phyloP scores from a whole-genome alignment of 495 filamentous ascomycete genomes.

The Corynascus novoguineensis region DNA sequence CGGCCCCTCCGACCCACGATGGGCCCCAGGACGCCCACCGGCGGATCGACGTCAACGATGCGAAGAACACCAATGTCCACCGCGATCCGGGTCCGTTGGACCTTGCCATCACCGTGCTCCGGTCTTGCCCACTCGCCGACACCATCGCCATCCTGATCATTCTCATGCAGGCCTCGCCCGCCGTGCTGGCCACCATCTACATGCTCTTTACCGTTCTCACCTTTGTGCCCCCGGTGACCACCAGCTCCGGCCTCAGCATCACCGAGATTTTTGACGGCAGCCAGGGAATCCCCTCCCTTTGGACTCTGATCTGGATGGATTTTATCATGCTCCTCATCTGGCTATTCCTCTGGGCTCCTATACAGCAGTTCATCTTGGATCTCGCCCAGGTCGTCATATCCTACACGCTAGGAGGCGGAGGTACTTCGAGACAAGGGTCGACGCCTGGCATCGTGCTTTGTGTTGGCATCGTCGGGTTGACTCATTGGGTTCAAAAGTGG shows the following conservation, averaged over 20 bases:
- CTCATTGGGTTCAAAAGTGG: conserved; percentile 54
- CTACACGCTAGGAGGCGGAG: conserved; percentile 83
- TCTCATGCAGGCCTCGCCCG: conserved; percentile 90
- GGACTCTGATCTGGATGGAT: conserved; percentile 78
- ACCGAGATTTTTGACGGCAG: conserved; percentile 50
- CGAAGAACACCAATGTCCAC: conserved; percentile 61
- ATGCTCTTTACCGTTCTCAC: conserved; percentile 89
- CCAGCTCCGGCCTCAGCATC: conserved; percentile 48
- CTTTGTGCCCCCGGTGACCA: conserved; percentile 72
- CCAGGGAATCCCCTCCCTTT: conserved; percentile 62
- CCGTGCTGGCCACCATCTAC: conserved; percentile 84
- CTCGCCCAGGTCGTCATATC: conserved; percentile 96
- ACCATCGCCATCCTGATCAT: conserved; percentile 98
- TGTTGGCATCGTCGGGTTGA: conserved; percentile 72
- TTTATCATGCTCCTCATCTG: conserved; percentile 74
- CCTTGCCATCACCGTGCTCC: conserved; percentile 77
- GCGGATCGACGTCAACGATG: conserved; percentile 58
- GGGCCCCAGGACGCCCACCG: conserved; percentile 47
- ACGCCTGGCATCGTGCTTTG: conserved; percentile 71
- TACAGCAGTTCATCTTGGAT: conserved; percentile 84
- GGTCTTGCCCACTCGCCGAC: conserved; percentile 86
- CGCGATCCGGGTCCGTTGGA: conserved; percentile 60
- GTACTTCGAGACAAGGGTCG: conserved; percentile 66
- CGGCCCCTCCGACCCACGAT: conserved; percentile 33
- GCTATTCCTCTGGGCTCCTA: conserved; percentile 83